Evolutionary conservation across 192 early-diverging fungal genomes (phyloP).

Genomic region (Coemansia sp.): DNA sequence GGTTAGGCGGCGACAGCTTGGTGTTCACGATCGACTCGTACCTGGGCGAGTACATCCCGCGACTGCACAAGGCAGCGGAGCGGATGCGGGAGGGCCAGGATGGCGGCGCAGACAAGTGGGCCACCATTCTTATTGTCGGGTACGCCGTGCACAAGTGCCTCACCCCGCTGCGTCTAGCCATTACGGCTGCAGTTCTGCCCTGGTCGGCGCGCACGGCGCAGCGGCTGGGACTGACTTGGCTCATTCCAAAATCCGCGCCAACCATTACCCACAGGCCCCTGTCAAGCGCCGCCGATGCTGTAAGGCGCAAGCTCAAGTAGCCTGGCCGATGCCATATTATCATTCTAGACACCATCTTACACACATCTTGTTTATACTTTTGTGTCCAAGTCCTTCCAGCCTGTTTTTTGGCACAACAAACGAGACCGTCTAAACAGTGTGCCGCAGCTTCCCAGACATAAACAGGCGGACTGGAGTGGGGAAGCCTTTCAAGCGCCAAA

Average conservation of each 20-base stretch:
- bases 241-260: conserved; percentile 48
- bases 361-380: neutral
- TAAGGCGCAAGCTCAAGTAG: conserved; percentile 47
- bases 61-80: conserved; percentile 48
- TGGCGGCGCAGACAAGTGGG: conserved; percentile 48
- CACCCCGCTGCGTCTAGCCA: conserved; percentile 41
- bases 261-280: conserved; percentile 36
- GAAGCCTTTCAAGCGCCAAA: too few relatives aligned
- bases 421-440: too few relatives aligned
- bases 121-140: conserved; percentile 48
- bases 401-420: neutral
- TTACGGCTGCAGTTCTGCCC: conserved; percentile 46
- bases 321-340: too few relatives aligned
- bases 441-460: too few relatives aligned
- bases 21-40: conserved; percentile 47
- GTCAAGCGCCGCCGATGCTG: conserved; percentile 26
- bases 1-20: conserved; percentile 49
- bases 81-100: conserved; percentile 39
- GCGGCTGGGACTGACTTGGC: conserved; percentile 46
- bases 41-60: conserved; percentile 49
- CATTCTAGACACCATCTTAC: neutral
- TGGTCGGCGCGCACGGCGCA: conserved; percentile 49
- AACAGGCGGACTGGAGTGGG: too few relatives aligned
- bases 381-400: neutral
- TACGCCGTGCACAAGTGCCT: conserved; percentile 52